Base-by-base conservation (phyloP, 345 rosid genomes). In the Rhizophora apiculata region DNA sequence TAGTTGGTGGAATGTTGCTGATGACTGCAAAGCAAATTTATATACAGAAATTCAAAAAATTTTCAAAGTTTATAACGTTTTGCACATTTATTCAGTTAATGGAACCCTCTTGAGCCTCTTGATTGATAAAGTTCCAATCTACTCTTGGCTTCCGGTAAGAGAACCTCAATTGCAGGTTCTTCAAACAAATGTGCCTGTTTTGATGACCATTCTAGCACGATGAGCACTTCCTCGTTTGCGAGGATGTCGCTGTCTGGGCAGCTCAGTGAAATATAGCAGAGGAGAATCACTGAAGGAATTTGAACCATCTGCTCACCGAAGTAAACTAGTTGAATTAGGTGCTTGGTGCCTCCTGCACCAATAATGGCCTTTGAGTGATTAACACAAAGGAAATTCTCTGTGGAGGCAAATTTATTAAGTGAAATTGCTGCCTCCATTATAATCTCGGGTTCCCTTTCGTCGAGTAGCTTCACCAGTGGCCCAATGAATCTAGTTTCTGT, bases 21-120 rank as follows among this genome's bases (percentile, higher is more conserved):
- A 63, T 39, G 24, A 11, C 32, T 11, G 53, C 0, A 39, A 24
- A 6, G 30, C 66, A 24, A 63, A 6, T 63, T 36, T 65, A 29
- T 31, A 39, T 65, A 51, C 46, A 52, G 21, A 52, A 51, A 31
- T 20, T n/a, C 16, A 31, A n/a, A 32, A 30, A 63, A 63, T 6
- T 11, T 27, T 36, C 13, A 8, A 37, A 39, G 49, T 2, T 43
- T 46, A 6, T 5, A 48, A 11, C 31, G 10, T 52, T 29, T 6
- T 52, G 10, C 13, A 10, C 18, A 30, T 19, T 43, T 6, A 15
- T 65, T 30, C 60, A 43, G 31, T 72, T 48, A 72, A 65, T 65
- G 60, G 36, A 65, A 72, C 29, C 80, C 80, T 67, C 76, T 67
- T 51, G 80, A 61, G 43, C 76, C 80, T 77, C 80, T 77, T 16